Evolutionary conservation across 2,329 filamentous ascomycete species (phyloP), one percentile per base, ranked within the genome.

Genomic region (Colletotrichum musae): DNA sequence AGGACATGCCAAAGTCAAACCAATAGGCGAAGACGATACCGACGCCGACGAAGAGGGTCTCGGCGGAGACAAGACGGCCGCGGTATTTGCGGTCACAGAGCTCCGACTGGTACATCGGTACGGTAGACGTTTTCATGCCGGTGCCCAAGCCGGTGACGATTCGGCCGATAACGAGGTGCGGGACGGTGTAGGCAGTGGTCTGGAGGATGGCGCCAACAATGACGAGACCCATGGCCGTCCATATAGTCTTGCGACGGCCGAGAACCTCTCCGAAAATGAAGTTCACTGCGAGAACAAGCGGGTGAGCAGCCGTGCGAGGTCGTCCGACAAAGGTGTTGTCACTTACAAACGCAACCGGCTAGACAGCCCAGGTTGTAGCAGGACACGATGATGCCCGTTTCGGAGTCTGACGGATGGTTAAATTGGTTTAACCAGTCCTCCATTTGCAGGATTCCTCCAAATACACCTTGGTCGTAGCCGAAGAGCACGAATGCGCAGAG

Each of bases 381-480:
- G 0, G 79, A 77, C 1, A 74, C 72, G 1, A 78, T 78, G 51
- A 78, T 74, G 0, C 76, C 76, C 5, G 74, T 77, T n/a, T 74
- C 60, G 1, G 74, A 73, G 18, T 78, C 76, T 0, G 72, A 73
- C 0, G 76, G 76, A 5, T 74, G 68, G 2, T 70, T n/a, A 5
- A 78, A 76, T 10, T 76, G 75, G 1, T 73, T 48, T 6, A 78
- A 68, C 71, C 82, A 86, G 58, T 86, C 79, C 15, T 80, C 72
- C 43, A 82, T 84, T 10, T 82, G 79, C 10, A 86, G 77, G 16
- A 87, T 83, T 12, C 83, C 83, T 3, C 82, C 80, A 70, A 86
- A 85, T 0, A 85, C 82, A 26, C 83, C 84, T 71, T 86, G 84
- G 36, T 86, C 85, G 52, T 86, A 86, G 2, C 83, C 84, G 68